Evolutionary conservation across 305 asterid species (phyloP), one percentile per base, ranked within the genome.

Genomic region (Solanum hybrid): DNA sequence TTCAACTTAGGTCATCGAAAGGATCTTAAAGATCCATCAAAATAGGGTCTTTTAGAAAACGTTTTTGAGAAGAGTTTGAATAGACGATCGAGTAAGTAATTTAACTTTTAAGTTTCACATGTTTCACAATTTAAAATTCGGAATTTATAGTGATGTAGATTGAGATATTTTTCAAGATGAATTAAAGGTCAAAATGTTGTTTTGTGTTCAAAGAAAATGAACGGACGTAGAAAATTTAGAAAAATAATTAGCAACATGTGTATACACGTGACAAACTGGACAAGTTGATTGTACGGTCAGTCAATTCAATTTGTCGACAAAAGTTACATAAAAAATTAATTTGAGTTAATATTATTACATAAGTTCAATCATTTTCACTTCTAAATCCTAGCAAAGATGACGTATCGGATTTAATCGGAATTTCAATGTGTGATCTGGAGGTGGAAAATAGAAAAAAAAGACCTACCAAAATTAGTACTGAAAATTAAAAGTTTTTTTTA

Each of bases 251-350:
- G 12, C 22, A 28, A 28, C 37, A 29, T 74, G 37, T 29, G 35
- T 73, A 73, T 6, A 28, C 78, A 71, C 22, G 20, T 26, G 78
- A 71, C 18, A 26, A 73, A 73, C 35, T 73, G 1, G 22, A 75
- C 81, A 31, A 75, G 39, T 31, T 31, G 81, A 75, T 75, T 75
- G 81, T 75, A 16, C 81, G 81, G 39, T 33, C 81, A 31, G 24
- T 75, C 39, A 75, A 75, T 75, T 75, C 81, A 31, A 4, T 75
- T 35, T 31, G 40, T 75, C 40, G 34, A 75, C 24, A 75, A 75
- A 75, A 75, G 39, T 75, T 75, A 75, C 81, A 31, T 14, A 31
- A 31, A 75, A 31, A 31, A 4, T 75, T 75, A 4, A 74, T 29
- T 73, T 8, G 35, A 74, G 3, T 28, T 33, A 13, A 1, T 28